Conservation (phyloP, 2,329 filamentous ascomycete genomes). For the Botrytis sinoallii region DNA sequence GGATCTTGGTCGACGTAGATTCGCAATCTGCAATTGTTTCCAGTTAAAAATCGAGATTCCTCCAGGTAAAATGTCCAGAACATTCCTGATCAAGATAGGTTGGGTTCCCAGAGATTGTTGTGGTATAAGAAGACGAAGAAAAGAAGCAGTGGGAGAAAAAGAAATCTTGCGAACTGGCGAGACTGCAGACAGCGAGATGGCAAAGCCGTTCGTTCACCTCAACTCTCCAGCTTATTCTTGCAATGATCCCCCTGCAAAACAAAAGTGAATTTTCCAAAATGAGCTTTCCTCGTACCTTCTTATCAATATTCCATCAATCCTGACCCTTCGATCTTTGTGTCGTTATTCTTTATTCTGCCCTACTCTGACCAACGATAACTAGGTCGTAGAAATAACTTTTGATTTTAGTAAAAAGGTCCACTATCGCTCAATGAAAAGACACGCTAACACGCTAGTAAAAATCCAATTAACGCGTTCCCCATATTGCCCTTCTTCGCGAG, state of each 20-base stretch:
- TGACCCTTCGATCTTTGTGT: background rate
- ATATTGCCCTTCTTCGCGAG: conserved; percentile 11
- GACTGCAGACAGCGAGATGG: background rate
- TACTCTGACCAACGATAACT: background rate
- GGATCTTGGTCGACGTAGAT: background rate
- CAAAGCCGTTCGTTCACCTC: background rate
- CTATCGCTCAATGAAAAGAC: background rate
- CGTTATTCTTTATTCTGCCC: background rate
- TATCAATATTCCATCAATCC: background rate
- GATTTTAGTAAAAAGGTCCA: background rate
- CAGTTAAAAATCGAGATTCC: background rate
- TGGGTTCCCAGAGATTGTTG: background rate
- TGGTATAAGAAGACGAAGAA: background rate
- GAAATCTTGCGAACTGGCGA: background rate
- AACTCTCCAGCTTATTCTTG: background rate
- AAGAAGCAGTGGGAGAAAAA: background rate
- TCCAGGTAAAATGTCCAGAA: background rate
- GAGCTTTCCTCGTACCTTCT: background rate
- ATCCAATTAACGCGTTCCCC: conserved; percentile 16
- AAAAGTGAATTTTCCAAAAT: background rate
- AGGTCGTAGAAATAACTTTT: background rate
- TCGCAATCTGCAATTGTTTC: background rate
- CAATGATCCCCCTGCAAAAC: background rate
- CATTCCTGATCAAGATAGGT: background rate
- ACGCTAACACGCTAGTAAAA: conserved; percentile 8